These are phyloP conservation scores for Euphorbia peplus DNA, from an alignment of 345 rosid species.

Conservation along the genomic window DNA sequence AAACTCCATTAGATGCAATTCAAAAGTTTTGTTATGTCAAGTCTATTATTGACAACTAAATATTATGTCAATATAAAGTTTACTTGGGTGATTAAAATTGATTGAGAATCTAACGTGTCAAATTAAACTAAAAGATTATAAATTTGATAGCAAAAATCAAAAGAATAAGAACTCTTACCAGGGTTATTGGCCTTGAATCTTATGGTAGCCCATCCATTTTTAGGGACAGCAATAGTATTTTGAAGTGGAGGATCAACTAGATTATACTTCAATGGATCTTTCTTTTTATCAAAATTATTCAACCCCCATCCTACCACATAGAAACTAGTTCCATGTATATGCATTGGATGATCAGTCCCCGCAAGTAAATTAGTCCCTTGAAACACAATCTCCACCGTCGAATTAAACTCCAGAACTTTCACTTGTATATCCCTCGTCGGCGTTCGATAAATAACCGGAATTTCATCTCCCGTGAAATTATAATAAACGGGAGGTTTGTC, in stretches of 20 bases:
- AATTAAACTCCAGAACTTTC: constrained; percentile 35
- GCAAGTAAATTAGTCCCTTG: constrained; percentile 58
- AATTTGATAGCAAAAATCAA: too few species aligned
- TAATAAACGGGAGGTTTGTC: constrained; percentile 10
- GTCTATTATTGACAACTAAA: too few species aligned
- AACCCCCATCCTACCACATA: constrained; percentile 64
- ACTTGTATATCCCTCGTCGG: constrained; percentile 31
- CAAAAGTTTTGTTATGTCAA: too few species aligned
- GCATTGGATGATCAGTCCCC: constrained; percentile 61
- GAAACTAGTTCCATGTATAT: constrained; percentile 69
- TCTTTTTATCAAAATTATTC: constrained; percentile 47
- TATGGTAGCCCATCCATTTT: constrained; percentile 69
- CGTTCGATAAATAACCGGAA: constrained; percentile 10
- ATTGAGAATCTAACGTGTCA: too few species aligned
- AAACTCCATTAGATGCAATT: too few species aligned
- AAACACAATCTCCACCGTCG: constrained; percentile 55
- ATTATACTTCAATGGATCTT: constrained; percentile 46
- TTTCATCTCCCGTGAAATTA: constrained; percentile 11
- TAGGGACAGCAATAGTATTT: constrained; percentile 63
- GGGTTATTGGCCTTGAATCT: constrained; percentile 66
- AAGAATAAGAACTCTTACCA: neutral
- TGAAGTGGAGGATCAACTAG: constrained; percentile 66
- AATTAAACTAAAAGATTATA: too few species aligned
- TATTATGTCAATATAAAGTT: too few species aligned
- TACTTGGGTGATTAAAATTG: too few species aligned